Evolutionary conservation across 495 filamentous ascomycete genomes (phyloP).

Genomic region (Trichocladium uniseriatum): DNA sequence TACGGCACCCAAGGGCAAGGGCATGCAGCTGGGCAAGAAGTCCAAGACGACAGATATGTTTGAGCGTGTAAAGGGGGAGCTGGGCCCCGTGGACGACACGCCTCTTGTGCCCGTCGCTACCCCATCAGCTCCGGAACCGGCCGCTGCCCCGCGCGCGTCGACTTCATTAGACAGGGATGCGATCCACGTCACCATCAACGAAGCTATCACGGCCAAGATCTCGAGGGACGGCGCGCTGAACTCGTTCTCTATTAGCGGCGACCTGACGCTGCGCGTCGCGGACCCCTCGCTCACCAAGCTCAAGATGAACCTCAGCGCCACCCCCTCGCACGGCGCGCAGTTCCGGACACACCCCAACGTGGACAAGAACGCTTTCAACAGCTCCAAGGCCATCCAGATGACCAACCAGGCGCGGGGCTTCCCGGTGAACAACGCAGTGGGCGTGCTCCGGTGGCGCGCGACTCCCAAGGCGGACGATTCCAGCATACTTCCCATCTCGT

Average conservation of each 20-base stretch:
- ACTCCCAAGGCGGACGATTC: conserved; percentile 63
- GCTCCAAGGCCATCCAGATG: conserved; percentile 69
- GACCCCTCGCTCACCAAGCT: conserved; percentile 82
- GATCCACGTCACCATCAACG: conserved; percentile 76
- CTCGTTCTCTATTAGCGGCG: conserved; percentile 79
- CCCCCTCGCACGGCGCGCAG: conserved; percentile 67
- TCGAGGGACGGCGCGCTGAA: conserved; percentile 77
- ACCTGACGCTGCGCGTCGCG: conserved; percentile 78
- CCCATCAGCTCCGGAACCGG: conserved; percentile 45
- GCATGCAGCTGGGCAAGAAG: conserved; percentile 98
- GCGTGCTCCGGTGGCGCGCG: conserved; percentile 80
- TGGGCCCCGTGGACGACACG: conserved; percentile 64
- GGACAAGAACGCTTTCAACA: conserved; percentile 74
- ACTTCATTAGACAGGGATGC: conserved; percentile 64
- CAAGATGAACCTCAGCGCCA: conserved; percentile 68
- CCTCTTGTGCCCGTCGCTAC: conserved; percentile 66
- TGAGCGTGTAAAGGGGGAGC: conserved; percentile 81
- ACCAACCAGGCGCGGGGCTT: conserved; percentile 77
- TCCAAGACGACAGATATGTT: conserved; percentile 95
- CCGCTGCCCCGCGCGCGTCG: conserved; percentile 50
- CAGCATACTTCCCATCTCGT: conserved; percentile 72
- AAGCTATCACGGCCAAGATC: conserved; percentile 78
- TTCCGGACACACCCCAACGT: conserved; percentile 94
- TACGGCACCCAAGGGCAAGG: conserved; percentile 75
- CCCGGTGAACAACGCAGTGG: conserved; percentile 82